Evolutionary conservation across 352 stramenopile species (phyloP).

Genomic region (Pilasporangium apinafurcum): DNA sequence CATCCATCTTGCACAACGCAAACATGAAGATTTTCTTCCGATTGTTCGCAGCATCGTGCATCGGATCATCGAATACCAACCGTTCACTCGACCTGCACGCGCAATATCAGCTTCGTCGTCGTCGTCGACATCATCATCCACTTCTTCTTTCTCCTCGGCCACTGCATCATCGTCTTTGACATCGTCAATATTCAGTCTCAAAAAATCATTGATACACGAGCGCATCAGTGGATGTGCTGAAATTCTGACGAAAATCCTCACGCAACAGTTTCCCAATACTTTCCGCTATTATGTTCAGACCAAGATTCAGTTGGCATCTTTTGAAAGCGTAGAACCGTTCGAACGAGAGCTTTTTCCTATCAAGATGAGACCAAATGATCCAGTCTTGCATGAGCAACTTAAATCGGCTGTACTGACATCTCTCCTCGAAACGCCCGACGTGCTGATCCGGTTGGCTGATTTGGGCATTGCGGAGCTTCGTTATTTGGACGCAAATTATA

Average conservation of each 20-base stretch:
- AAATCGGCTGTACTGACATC: slow-evolving; percentile 41
- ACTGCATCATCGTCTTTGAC: slow-evolving; percentile 17
- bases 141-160: slow-evolving; percentile 12
- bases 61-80: slow-evolving; percentile 32
- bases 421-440: slow-evolving; percentile 39
- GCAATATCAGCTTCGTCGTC: slow-evolving; percentile 24
- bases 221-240: slow-evolving; percentile 59
- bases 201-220: slow-evolving; percentile 31
- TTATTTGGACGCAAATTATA: slow-evolving; percentile 56
- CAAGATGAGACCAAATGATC: slow-evolving; percentile 41
- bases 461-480: slow-evolving; percentile 54
- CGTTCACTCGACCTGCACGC: slow-evolving; percentile 16
- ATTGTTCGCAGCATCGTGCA: slow-evolving; percentile 50
- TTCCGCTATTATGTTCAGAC: slow-evolving; percentile 71
- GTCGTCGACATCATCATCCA: slow-evolving; percentile 22
- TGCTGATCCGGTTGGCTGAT: slow-evolving; percentile 42
- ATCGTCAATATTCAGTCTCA: slow-evolving; percentile 27
- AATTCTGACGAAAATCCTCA: slow-evolving; percentile 58
- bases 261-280: slow-evolving; percentile 69
- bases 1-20: slow-evolving; percentile 51
- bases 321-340: slow-evolving; percentile 65
- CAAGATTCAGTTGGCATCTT: slow-evolving; percentile 61
- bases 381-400: slow-evolving; percentile 43
- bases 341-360: slow-evolving; percentile 61
- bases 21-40: slow-evolving; percentile 26